Evolutionary conservation across 108 stramenopile genomes (phyloP), one percentile per base, ranked within the genome.

Genomic region (Cyclotella choctawhatcheeana): DNA sequence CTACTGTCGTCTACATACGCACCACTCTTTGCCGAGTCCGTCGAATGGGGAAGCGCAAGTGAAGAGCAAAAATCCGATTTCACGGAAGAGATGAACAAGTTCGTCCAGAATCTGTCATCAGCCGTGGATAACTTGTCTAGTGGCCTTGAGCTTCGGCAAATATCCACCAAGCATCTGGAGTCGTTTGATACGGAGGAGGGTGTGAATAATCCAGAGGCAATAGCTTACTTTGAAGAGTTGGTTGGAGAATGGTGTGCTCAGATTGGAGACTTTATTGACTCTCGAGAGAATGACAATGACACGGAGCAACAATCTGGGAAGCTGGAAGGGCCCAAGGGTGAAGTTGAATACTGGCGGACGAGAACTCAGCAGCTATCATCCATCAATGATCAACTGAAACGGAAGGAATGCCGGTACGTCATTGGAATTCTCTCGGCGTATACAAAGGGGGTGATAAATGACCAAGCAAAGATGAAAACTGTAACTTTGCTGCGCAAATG

Each of bases 221-320:
- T 96, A 4, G 80, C 77, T 20, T 69, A 89, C 43, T 86, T 92
- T 33, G 90, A 95, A 62, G 62, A 67, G 20, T 82, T 95, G 24
- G 60, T 96, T 27, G 93, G 88, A 69, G 87, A 90, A 58, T 96
- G 96, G 96, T 96, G 96, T 72, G 58, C 85, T 53, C 85, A 93
- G 58, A 94, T 95, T 48, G 94, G 91, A 69, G 48, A 53, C 8
- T 93, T 93, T 74, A 73, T 94, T 30, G 81, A 88, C 52, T 82
- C 73, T 45, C 67, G 61, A 22, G 71, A 69, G 34, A 80, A 60
- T 21, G 47, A 24, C n/a, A 58, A 53, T 24, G 25, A 59, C n/a
- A 7, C n/a, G 22, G 18, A 10, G 17, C 13, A n/a, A 8, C 31
- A 59, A 18, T 59, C 58, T 59, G 45, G 37, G 26, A 75, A 76